Conservation (phyloP, 2,329 filamentous ascomycete genomes). For the Blumeriella jaapii region DNA sequence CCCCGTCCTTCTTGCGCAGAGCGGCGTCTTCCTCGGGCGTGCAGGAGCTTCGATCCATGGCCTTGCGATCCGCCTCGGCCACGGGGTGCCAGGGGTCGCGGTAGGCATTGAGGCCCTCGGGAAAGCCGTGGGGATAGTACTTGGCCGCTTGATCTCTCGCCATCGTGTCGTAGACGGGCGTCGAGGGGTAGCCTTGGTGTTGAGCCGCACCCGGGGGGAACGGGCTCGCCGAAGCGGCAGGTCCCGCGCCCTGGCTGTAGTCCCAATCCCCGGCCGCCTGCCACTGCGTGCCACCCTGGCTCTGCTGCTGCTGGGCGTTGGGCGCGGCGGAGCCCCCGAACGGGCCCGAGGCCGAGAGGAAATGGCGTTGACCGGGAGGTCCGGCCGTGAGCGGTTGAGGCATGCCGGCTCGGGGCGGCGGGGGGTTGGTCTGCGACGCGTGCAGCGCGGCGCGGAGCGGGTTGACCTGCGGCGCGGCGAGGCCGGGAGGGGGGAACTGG, state of each 20-base stretch:
- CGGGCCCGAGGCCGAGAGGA: neutral
- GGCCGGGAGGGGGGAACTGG: conserved; percentile 20
- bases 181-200: conserved; percentile 6
- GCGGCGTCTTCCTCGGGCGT: no score
- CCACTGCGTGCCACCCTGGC: no score
- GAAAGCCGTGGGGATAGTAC: conserved; percentile 24
- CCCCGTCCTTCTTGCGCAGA: conserved; percentile 11
- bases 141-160: conserved; percentile 13
- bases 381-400: conserved; percentile 28
- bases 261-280: no score
- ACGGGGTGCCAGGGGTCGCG: conserved; percentile 11
- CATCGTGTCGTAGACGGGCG: conserved; percentile 20
- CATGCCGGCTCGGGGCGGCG: conserved; percentile 16
- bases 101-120: conserved; percentile 18
- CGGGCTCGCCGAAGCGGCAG: neutral
- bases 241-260: no score
- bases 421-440: conserved; percentile 1
- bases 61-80: conserved; percentile 7
- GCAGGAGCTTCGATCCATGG: conserved; percentile 8
- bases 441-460: conserved; percentile 13
- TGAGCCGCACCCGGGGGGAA: neutral
- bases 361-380: conserved; percentile 25
- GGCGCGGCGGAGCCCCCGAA: neutral
- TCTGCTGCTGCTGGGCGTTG: neutral
- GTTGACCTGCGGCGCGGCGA: conserved; percentile 13